A percentile compares a stretch with the other conserved stretches of the same genome.
Evolutionary conservation across 2,329 filamentous ascomycete genomes (phyloP).

Genomic region (Zymoseptoria brevis): DNA sequence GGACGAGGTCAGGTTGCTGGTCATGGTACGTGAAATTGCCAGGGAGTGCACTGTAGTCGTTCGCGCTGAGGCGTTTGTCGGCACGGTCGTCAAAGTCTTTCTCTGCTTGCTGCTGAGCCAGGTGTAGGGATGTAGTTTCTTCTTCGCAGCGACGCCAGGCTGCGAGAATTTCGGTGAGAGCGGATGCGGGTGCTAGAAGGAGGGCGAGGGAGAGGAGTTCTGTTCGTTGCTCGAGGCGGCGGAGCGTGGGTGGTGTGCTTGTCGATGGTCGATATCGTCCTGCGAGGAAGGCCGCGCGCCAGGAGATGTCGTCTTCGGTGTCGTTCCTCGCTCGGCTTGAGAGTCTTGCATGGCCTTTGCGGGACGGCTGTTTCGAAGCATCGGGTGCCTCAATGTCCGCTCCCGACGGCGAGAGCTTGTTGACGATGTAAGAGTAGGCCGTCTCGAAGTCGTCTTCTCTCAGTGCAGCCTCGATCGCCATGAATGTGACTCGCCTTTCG

Average conservation of each 20-base stretch:
- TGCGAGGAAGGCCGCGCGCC: slow-evolving; percentile 71
- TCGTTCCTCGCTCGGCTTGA: slow-evolving; percentile 14
- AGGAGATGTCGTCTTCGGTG: slow-evolving; percentile 58
- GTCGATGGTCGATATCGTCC: slow-evolving; percentile 55
- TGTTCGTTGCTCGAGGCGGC: slow-evolving; percentile 71
- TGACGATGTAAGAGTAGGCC: slow-evolving; percentile 75
- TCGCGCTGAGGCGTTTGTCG: slow-evolving; percentile 38
- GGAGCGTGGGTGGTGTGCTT: slow-evolving; percentile 49
- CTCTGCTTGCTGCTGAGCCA: slow-evolving; percentile 60
- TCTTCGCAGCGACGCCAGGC: slow-evolving; percentile 72
- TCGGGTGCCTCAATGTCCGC: slow-evolving; percentile 17
- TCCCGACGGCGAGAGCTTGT: slow-evolving; percentile 46
- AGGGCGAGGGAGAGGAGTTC: slow-evolving; percentile 71
- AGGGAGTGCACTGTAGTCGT: slow-evolving; percentile 28
- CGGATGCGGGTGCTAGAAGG: slow-evolving; percentile 60
- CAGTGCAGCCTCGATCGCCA: slow-evolving; percentile 72
- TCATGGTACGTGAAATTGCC: slow-evolving; percentile 37
- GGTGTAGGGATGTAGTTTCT: slow-evolving; percentile 60
- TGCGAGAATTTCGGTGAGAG: slow-evolving; percentile 66
- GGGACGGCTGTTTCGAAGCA: not conserved
- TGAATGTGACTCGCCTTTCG: slow-evolving; percentile 63
- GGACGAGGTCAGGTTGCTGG: slow-evolving; percentile 27
- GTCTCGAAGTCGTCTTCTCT: slow-evolving; percentile 76
- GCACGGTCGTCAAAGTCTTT: slow-evolving; percentile 62
- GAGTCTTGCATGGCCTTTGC: slow-evolving; percentile 6